Percentiles rank a stretch among this genome's conserved stretches.
Evolutionary conservation across 2,329 filamentous ascomycete genomes (phyloP).

Genomic region (Pseudopithomyces maydicus): DNA sequence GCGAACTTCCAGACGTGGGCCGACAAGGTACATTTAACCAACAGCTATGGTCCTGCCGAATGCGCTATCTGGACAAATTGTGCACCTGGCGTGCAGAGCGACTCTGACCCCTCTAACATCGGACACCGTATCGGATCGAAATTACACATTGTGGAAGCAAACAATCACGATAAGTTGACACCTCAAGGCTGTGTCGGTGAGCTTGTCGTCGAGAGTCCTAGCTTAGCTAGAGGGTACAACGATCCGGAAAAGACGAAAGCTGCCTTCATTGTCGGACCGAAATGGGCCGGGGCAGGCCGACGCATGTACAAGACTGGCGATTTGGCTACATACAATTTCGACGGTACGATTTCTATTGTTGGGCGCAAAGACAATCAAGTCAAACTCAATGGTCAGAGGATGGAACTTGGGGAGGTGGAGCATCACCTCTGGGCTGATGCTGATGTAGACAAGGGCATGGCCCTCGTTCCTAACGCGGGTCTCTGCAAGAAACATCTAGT

Average conservation of each 20-base stretch:
- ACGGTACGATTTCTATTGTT: conserved; percentile 12
- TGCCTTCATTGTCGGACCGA: conserved; percentile 30
- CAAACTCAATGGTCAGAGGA: conserved; percentile 17
- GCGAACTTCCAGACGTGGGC: conserved; percentile 21
- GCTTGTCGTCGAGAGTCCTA: conserved; percentile 24
- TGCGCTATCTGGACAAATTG: neutral
- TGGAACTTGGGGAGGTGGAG: conserved; percentile 19
- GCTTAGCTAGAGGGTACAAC: conserved; percentile 24
- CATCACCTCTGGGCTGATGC: conserved; percentile 5
- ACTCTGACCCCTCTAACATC: conserved; percentile 36
- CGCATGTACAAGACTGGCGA: conserved; percentile 17
- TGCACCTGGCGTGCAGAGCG: neutral
- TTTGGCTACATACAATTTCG: conserved; percentile 8
- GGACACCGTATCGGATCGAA: conserved; percentile 38
- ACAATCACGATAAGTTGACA: conserved; percentile 17
- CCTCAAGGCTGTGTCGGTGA: conserved; percentile 23
- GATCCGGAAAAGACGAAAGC: conserved; percentile 21
- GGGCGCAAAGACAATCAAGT: conserved; percentile 8
- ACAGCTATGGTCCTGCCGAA: conserved; percentile 19
- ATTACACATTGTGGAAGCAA: conserved; percentile 26
- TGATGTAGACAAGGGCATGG: neutral
- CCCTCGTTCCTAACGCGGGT: neutral
- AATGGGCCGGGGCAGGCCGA: neutral
- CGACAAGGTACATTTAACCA: conserved; percentile 10
- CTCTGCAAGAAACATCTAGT: neutral